Conservation (phyloP, 2,329 filamentous ascomycete genomes). For the Purpureocillium lavendulum region DNA sequence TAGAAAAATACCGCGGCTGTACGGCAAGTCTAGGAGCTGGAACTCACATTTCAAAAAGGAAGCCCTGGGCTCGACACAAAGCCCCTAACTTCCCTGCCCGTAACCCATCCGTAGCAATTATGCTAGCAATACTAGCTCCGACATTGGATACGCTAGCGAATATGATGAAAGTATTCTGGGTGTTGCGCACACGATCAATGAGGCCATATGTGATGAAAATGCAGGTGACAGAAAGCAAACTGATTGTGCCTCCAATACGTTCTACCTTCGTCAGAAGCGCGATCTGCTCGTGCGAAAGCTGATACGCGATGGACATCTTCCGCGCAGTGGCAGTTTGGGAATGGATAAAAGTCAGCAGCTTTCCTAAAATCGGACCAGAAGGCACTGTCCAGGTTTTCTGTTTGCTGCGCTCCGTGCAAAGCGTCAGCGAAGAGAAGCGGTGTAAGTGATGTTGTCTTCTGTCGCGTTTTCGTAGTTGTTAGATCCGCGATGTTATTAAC, state of each 20-base stretch:
- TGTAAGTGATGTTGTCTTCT: too few relatives aligned
- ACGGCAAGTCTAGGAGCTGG: too few relatives aligned
- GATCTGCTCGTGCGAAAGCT: conserved; percentile 27
- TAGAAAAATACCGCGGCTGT: too few relatives aligned
- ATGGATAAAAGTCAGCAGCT: too few relatives aligned
- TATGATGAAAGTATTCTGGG: conserved; percentile 54
- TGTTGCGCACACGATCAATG: conserved; percentile 44
- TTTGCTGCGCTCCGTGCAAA: too few relatives aligned
- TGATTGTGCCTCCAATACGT: conserved; percentile 44
- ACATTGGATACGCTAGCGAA: conserved; percentile 53
- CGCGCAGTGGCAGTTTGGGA: background rate
- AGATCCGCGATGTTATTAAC: too few relatives aligned
- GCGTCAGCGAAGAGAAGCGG: too few relatives aligned
- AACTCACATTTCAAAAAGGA: conserved; percentile 59
- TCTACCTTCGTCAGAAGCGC: conserved; percentile 38
- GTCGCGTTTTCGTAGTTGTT: too few relatives aligned
- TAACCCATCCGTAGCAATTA: conserved; percentile 63
- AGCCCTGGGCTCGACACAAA: conserved; percentile 54
- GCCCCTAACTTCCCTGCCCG: conserved; percentile 39
- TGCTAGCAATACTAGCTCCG: conserved; percentile 54
- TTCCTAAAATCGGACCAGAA: too few relatives aligned
- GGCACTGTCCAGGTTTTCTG: too few relatives aligned
- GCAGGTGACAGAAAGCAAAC: conserved; percentile 38
- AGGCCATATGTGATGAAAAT: conserved; percentile 44
- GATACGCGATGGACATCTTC: conserved; percentile 8